Evolutionary conservation across 176 grass and related monocot species (phyloP).

Genomic region (Avena insularis): DNA sequence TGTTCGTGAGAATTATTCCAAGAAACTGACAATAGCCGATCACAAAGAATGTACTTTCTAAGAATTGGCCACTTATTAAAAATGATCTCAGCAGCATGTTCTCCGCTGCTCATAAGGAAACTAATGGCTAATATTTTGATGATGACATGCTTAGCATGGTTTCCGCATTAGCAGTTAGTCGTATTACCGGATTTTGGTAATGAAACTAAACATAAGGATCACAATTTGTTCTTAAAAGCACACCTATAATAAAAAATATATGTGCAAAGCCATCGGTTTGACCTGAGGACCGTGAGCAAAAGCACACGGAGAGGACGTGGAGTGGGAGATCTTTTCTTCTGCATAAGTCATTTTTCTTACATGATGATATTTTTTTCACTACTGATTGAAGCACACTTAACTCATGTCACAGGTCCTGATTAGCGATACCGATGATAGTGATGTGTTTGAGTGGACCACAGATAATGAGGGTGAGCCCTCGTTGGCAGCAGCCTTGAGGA

Average conservation of each 20-base stretch:
- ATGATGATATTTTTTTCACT: no score
- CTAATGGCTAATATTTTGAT: background rate
- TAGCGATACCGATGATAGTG: conserved; percentile 47
- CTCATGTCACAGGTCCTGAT: conserved; percentile 34
- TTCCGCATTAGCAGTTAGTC: background rate
- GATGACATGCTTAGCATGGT: background rate
- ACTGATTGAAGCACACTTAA: background rate
- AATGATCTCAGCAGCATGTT: no score
- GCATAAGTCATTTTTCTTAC: background rate
- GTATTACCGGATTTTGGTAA: background rate
- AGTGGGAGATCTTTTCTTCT: background rate
- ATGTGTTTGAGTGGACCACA: conserved; percentile 36
- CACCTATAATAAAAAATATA: background rate
- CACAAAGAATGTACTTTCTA: no score
- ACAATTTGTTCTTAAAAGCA: background rate
- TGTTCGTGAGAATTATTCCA: background rate
- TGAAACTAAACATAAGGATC: background rate
- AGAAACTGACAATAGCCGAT: background rate
- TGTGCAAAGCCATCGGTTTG: background rate
- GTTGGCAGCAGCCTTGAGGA: background rate
- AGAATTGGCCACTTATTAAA: no score
- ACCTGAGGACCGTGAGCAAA: background rate
- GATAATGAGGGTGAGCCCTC: conserved; percentile 18
- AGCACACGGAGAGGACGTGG: background rate
- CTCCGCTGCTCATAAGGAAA: background rate